These are phyloP conservation scores for Chlorella ohadii DNA, from an alignment of 139 green algal genomes.

Conservation along the genomic window DNA sequence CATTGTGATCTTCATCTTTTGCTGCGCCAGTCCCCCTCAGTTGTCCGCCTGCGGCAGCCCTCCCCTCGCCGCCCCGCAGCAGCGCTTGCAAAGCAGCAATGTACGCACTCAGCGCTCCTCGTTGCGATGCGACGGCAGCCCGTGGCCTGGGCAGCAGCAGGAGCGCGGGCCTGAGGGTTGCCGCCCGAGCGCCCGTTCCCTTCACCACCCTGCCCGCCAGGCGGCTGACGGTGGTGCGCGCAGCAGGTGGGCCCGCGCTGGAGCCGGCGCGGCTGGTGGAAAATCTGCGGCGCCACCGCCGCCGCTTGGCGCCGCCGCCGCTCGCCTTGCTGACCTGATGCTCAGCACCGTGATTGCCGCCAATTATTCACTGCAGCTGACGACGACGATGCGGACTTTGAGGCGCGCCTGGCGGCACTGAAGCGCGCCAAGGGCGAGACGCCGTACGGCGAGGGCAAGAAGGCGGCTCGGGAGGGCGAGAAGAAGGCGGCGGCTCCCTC, in stretches of 20 bases:
- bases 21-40: too few species aligned
- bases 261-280: not conserved
- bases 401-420: constrained; percentile 76
- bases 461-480: constrained; percentile 4
- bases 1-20: too few species aligned
- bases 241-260: constrained; percentile 2
- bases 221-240: constrained; percentile 6
- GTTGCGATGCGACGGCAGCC: not conserved
- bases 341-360: too few species aligned
- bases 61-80: not conserved
- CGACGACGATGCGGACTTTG: constrained; percentile 70
- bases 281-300: not conserved
- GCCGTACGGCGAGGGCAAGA: constrained; percentile 47
- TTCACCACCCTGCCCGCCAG: constrained; percentile 22
- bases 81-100: not conserved
- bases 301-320: not conserved
- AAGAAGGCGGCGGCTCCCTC: not conserved
- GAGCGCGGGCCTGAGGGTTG: constrained; percentile 1
- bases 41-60: not conserved
- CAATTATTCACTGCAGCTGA: too few species aligned
- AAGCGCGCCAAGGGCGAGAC: constrained; percentile 74
- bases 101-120: not conserved
- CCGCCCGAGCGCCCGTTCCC: constrained; percentile 1
- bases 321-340: not conserved
- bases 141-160: constrained; percentile 8